Evolutionary conservation across 768 basidiomycete species (phyloP).

Genomic region (Mycena latifolia): DNA sequence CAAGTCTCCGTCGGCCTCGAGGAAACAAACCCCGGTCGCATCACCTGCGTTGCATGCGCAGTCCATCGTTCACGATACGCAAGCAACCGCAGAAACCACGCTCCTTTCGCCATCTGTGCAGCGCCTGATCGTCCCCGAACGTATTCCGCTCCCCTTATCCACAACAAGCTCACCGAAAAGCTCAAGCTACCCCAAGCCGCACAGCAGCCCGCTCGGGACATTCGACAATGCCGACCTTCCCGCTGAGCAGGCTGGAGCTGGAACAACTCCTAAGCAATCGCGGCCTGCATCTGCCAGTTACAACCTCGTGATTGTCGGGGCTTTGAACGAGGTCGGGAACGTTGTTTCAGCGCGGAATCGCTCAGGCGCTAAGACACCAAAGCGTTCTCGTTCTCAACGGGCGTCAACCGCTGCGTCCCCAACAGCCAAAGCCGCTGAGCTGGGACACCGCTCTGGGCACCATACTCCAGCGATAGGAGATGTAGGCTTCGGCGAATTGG

Average conservation of each 20-base stretch:
- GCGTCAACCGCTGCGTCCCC: conserved; percentile 4
- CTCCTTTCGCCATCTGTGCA: conserved; percentile 3
- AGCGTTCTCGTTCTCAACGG: conserved; percentile 13
- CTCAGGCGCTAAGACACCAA: conserved; percentile 10
- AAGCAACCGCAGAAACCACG: not conserved
- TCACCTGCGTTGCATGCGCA: conserved; percentile 18
- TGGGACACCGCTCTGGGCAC: conserved; percentile 2
- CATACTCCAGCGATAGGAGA: not conserved
- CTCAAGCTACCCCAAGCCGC: conserved; percentile 19
- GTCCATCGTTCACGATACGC: not conserved
- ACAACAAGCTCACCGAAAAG: conserved; percentile 22
- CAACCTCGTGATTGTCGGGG: conserved; percentile 10
- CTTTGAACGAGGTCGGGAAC: not conserved
- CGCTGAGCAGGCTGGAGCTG: not conserved
- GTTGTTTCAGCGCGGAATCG: not conserved
- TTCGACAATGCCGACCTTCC: conserved; percentile 13
- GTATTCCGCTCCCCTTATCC: conserved; percentile 30
- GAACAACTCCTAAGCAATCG: conserved; percentile 3
- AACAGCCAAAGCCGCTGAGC: not conserved
- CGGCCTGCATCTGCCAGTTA: conserved; percentile 12
- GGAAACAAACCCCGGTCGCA: conserved; percentile 12
- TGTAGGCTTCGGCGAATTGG: not conserved
- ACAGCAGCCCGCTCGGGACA: conserved; percentile 21
- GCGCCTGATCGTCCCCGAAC: conserved; percentile 20
- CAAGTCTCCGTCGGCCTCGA: conserved; percentile 7